Evolutionary conservation across 345 rosid species (phyloP), one percentile per base, ranked within the genome.

Genomic region (Toxicodendron radicans): DNA sequence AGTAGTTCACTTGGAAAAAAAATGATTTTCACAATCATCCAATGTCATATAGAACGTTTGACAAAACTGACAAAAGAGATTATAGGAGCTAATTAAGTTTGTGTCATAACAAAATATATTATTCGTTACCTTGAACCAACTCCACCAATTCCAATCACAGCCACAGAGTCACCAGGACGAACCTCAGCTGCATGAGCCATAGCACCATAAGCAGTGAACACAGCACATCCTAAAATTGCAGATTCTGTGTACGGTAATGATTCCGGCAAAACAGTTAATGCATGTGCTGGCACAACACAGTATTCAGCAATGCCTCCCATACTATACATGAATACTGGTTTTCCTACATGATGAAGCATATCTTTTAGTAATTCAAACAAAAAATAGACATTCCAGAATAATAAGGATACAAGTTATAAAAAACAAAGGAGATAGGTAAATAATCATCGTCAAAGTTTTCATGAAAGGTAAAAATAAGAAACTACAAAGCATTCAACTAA

Each of bases 271-370:
- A 76, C 53, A 74, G 94, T 58, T 67, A 95, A 83, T 2, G 79
- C 99, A 79, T 93, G 67, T 43, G 87, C 92, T 4, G 94, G 97
- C 70, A 91, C 85, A 20, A 95, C 91, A 73, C 99, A 92, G 66
- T 95, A 95, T 79, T 95, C 99, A 74, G 99, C 98, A 63, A 95
- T 88, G 75, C 99, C 99, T 84, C 99, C 99, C 99, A 95, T 95
- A 78, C 99, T 92, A 76, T 95, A 93, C 99, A 95, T 93, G 79
- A 78, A 95, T 35, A 95, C 90, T 0, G 99, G 99, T 65, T 89
- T 85, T 72, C 94, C 98, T 95, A 79, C 85, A 54, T 23, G 35
- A 72, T 23, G 45, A 1, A 77, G 75, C 78, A 61, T 59, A 21
- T 38, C 35, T 58, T 67, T 76, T 27, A 70, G 43, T 48, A 65